Conservation (phyloP, 208 protist species). For the Leishmania guyanensis region DNA sequence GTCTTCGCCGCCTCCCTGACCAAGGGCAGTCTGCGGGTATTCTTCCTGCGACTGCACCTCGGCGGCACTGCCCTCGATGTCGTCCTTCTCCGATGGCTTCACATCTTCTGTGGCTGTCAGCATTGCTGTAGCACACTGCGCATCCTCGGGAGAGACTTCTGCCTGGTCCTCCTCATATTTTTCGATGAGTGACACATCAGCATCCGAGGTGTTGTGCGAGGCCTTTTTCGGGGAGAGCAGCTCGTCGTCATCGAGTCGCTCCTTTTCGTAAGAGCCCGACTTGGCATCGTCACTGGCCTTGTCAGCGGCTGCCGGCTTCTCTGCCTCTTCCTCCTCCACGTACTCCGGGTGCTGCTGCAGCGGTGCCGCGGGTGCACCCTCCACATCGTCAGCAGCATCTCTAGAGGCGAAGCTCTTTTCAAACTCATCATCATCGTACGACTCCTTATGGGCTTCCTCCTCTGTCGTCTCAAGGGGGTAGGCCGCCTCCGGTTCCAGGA, state of each 20-base stretch:
- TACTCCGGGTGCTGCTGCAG: background rate
- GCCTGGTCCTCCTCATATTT: background rate
- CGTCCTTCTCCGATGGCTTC: background rate
- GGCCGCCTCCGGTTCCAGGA: background rate
- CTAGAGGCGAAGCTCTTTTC: background rate
- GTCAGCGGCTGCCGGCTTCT: background rate
- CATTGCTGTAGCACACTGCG: no score
- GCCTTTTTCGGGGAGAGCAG: background rate
- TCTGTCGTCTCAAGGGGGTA: background rate
- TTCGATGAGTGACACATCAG: background rate
- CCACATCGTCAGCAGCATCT: background rate
- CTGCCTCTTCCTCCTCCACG: background rate
- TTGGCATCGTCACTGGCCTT: background rate
- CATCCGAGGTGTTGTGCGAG: background rate
- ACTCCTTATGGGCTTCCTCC: conserved; percentile 9
- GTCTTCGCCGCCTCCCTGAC: conserved; percentile 19
- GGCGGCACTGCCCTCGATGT: background rate
- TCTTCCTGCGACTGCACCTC: no score
- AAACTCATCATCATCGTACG: conserved; percentile 1
- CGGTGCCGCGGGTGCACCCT: background rate
- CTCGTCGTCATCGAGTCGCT: conserved; percentile 18
- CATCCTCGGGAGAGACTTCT: background rate
- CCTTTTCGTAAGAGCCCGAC: conserved; percentile 12
- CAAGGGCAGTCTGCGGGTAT: no score
- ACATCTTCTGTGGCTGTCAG: background rate